Conservation (phyloP, 768 basidiomycete genomes). For the Collybiopsis confluens region DNA sequence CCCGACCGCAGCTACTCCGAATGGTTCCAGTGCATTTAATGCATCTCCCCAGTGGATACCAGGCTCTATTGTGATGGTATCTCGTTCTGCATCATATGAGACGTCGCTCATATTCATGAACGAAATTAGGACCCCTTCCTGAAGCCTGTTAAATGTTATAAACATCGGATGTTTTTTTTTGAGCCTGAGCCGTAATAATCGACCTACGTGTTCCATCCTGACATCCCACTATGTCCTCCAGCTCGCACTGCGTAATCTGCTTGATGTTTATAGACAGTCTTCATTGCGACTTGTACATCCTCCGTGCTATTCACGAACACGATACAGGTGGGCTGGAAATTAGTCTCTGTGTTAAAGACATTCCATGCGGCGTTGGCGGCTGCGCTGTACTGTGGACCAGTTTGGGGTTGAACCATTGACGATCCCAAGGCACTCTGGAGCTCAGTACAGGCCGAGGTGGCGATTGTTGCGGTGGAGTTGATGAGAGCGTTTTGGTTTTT, state of each 20-base stretch:
- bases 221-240: slow-evolving; percentile 21
- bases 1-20: slow-evolving; percentile 10
- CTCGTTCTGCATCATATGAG: slow-evolving; percentile 4
- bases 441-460: background rate
- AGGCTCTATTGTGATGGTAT: slow-evolving; percentile 8
- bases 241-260: slow-evolving; percentile 19
- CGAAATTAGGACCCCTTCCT: slow-evolving; percentile 8
- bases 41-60: slow-evolving; percentile 10
- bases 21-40: background rate
- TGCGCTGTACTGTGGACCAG: background rate
- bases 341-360: slow-evolving; percentile 11
- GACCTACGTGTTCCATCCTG: slow-evolving; percentile 11
- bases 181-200: background rate
- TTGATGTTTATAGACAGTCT: slow-evolving; percentile 13
- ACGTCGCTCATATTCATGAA: slow-evolving; percentile 9
- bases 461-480: no score
- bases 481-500: no score
- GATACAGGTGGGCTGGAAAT: slow-evolving; percentile 16
- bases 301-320: slow-evolving; percentile 14
- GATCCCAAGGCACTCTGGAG: background rate
- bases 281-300: slow-evolving; percentile 19
- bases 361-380: slow-evolving; percentile 14
- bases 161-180: background rate
- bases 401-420: slow-evolving; percentile 1
- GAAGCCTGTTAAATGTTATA: background rate